A percentile compares a stretch with the other conserved stretches of the same genome.
phyloP scores from a whole-genome alignment of 306 rosid species.

The Delonix regia region DNA sequence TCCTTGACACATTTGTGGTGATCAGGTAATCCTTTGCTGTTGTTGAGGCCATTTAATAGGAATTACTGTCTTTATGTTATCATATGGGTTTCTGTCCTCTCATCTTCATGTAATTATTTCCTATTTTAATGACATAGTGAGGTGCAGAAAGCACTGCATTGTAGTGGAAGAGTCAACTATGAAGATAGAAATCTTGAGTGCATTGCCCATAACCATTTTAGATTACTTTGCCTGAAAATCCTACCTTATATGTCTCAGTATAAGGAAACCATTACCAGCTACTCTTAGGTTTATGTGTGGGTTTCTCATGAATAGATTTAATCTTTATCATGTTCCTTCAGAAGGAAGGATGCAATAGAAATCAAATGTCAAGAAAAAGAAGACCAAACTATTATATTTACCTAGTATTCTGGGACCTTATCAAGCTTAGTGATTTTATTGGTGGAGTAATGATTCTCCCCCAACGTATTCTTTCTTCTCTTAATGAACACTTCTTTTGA shows the following conservation, averaged over 20 bases:
- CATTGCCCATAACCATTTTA: neutral
- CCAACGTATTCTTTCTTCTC: neutral
- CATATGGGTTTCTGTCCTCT: neutral
- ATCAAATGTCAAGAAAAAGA: neutral
- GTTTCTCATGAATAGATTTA: neutral
- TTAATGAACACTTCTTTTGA: neutral
- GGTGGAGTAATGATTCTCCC: neutral
- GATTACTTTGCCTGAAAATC: neutral
- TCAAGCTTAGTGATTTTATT: no score
- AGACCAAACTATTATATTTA: neutral
- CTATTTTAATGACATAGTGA: slow-evolving; percentile 6
- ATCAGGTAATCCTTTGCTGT: slow-evolving; percentile 12
- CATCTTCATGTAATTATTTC: neutral
- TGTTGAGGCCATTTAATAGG: slow-evolving; percentile 1
- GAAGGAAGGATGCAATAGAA: neutral
- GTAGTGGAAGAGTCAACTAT: neutral
- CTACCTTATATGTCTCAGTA: neutral
- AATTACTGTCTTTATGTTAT: slow-evolving; percentile 16
- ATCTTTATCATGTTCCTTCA: neutral
- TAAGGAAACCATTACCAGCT: neutral
- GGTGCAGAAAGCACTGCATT: neutral
- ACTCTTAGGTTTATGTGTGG: neutral
- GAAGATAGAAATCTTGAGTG: slow-evolving; percentile 9
- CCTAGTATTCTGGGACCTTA: neutral
- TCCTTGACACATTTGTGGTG: slow-evolving; percentile 8